phyloP scores from a whole-genome alignment of 2,329 filamentous ascomycete species.

The Ophiocordyceps sinensis region DNA sequence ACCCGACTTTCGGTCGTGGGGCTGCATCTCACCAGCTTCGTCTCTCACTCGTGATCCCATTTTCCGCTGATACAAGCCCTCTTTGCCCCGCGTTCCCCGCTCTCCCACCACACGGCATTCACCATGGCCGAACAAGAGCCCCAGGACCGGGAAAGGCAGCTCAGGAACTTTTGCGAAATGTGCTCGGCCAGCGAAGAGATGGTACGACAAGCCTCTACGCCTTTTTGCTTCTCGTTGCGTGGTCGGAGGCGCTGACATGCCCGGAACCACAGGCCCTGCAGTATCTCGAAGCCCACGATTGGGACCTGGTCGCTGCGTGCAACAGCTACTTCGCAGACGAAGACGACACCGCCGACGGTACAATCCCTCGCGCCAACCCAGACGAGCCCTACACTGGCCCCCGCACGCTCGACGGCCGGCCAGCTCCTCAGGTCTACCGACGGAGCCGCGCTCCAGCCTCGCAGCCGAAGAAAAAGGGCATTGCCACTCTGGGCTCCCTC shows the following conservation, averaged over 20 bases:
- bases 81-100: not conserved
- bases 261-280: slow-evolving; percentile 40
- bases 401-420: slow-evolving; percentile 47
- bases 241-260: not conserved
- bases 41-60: not conserved
- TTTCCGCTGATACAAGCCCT: not conserved
- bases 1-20: too few species aligned
- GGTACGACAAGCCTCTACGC: slow-evolving; percentile 5
- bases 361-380: slow-evolving; percentile 5
- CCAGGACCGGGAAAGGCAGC: slow-evolving; percentile 9
- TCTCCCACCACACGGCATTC: not conserved
- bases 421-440: slow-evolving; percentile 29
- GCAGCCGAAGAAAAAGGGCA: slow-evolving; percentile 40
- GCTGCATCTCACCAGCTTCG: too few species aligned
- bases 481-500: slow-evolving; percentile 45
- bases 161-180: slow-evolving; percentile 14
- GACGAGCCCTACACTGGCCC: slow-evolving; percentile 40
- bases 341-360: slow-evolving; percentile 31
- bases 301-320: slow-evolving; percentile 25
- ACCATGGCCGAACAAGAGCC: slow-evolving; percentile 15
- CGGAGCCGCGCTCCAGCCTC: slow-evolving; percentile 18
- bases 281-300: slow-evolving; percentile 38
- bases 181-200: slow-evolving; percentile 12
- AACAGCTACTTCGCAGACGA: slow-evolving; percentile 46
- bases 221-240: not conserved